These are phyloP conservation scores for Magnaporthales sp. DNA, from an alignment of 2,329 filamentous ascomycete genomes.

Conservation along the genomic window DNA sequence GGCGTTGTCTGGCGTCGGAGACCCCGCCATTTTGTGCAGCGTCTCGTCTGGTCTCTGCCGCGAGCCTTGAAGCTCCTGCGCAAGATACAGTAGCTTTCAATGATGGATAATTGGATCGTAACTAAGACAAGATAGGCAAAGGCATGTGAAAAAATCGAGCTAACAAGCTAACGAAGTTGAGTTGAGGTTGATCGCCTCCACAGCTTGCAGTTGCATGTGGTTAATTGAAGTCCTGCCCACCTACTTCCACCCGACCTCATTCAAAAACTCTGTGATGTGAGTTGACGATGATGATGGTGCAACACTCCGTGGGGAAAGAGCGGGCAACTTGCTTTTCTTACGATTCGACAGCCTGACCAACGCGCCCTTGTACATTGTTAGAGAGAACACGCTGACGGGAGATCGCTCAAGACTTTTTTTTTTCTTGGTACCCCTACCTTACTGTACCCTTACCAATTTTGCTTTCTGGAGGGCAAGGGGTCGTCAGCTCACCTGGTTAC, in stretches of 20 bases:
- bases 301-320: background rate
- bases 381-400: background rate
- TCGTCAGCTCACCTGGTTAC: background rate
- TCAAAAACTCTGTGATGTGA: background rate
- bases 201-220: too few species aligned
- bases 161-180: background rate
- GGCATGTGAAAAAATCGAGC: background rate
- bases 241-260: background rate
- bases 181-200: background rate
- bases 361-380: background rate
- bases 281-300: background rate
- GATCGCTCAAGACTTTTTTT: background rate
- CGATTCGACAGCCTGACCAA: background rate
- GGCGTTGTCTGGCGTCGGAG: background rate
- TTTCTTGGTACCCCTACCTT: background rate
- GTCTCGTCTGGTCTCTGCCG: background rate
- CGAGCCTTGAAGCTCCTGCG: too few species aligned
- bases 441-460: background rate
- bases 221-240: too few species aligned
- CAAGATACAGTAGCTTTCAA: too few species aligned
- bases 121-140: background rate
- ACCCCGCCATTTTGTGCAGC: background rate
- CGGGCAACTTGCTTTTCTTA: background rate
- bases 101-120: background rate
- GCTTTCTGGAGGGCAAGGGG: background rate